Base-by-base conservation (phyloP, 2,329 filamentous ascomycete genomes). In the Emericellopsis cladophorae region DNA sequence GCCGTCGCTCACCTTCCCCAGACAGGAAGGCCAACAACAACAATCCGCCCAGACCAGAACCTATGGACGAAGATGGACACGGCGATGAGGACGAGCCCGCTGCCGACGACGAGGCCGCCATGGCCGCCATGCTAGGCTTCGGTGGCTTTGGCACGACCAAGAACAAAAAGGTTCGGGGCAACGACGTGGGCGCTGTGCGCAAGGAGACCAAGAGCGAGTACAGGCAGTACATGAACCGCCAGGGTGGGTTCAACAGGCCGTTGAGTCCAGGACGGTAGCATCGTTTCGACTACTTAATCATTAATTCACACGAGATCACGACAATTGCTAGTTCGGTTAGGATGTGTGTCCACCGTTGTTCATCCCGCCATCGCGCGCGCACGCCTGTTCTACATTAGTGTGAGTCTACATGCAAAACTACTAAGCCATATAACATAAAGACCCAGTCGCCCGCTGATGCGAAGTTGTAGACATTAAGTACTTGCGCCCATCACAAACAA, bases 141-240 rank as follows among this genome's bases (percentile, higher is more conserved):
- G 79, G 79, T 15, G 76, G 74, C 1, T 98, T 96, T 62, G 81
- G 79, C 43, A 80, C 78, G 21, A 96, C 92, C 16, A 93, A 96
- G 62, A 79, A 84, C 45, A 87, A 83, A 41, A 93, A 95, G 56
- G 80, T 98, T 2, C 72, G 76, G 0, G 92, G 92, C 2, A 98
- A 98, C 56, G 79, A 88, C 55, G 77, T 81, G 34, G 89, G 84
- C 42, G 86, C 70, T 0, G 79, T 95, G 40, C 70, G 81, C 49
- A 95, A 92, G 70, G 87, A 92, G 65, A 95, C 95, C 77, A 89
- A 87, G 76, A 84, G 81, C 12, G 77, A 93, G 67, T 96, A 95
- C 56, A 74, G 92, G 51, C 92, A 98, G 73, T 98, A 98, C 62
- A 98, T 98, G 79, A 92, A 92, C 55, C 74, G 84, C 42, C 69